These are phyloP conservation scores for Porodaedalea pini DNA, from an alignment of 1,284 basidiomycete genomes.

Conservation along the genomic window DNA sequence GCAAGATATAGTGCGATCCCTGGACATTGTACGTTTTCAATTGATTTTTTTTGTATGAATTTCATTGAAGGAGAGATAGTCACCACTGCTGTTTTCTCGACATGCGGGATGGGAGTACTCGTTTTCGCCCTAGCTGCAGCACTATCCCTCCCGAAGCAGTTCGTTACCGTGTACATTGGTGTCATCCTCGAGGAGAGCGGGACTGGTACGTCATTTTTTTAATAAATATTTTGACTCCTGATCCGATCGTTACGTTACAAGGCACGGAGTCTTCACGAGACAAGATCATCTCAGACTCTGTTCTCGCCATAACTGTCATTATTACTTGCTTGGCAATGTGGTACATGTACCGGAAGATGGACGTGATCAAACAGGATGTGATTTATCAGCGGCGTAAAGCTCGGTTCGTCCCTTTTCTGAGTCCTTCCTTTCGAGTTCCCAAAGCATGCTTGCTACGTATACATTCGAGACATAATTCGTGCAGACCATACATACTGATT, in stretches of 20 bases:
- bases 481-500: background rate
- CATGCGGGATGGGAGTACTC: constrained; percentile 61
- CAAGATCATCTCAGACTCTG: constrained; percentile 16
- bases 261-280: constrained; percentile 16
- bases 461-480: background rate
- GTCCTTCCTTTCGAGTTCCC: background rate
- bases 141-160: constrained; percentile 60
- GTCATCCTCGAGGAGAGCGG: constrained; percentile 33
- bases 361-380: constrained; percentile 16
- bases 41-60: background rate
- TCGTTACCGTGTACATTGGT: constrained; percentile 58
- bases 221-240: constrained; percentile 18
- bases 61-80: constrained; percentile 32
- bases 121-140: constrained; percentile 56
- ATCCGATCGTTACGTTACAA: background rate
- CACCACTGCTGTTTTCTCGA: constrained; percentile 62
- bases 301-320: constrained; percentile 14
- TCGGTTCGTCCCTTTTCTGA: constrained; percentile 9
- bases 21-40: constrained; percentile 45
- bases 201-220: constrained; percentile 25
- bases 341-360: constrained; percentile 20
- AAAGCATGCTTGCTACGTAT: background rate
- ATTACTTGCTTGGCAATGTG: constrained; percentile 19
- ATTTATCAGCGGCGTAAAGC: constrained; percentile 18
- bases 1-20: constrained; percentile 62